A percentile compares a stretch with the other conserved stretches of the same genome.
Conservation (phyloP, 73 alveolate species). For the Paramecium primaurelia region DNA sequence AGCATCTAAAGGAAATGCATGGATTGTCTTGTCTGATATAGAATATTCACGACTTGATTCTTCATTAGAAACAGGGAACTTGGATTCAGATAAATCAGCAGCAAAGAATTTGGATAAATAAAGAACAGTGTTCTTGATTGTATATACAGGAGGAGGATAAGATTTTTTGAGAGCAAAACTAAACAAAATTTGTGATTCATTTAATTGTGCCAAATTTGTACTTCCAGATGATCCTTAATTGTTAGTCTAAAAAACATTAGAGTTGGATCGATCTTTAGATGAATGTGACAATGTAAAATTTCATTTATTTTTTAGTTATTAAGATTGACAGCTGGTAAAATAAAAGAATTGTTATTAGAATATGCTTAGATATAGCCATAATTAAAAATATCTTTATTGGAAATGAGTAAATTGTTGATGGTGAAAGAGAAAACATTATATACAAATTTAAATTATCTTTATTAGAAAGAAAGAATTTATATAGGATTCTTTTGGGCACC, state of each 20-base stretch:
- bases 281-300: constrained; percentile 51
- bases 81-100: background rate
- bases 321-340: constrained; percentile 64
- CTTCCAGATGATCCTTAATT: constrained; percentile 44
- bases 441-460: constrained; percentile 66
- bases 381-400: constrained; percentile 67
- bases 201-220: constrained; percentile 71
- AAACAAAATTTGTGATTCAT: constrained; percentile 84
- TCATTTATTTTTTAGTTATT: background rate
- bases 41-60: constrained; percentile 66
- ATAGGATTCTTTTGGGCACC: constrained; percentile 87
- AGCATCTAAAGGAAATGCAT: constrained; percentile 91
- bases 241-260: constrained; percentile 52
- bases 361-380: constrained; percentile 61
- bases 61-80: constrained; percentile 61
- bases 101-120: background rate
- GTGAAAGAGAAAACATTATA: constrained; percentile 76
- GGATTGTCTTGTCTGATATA: constrained; percentile 79
- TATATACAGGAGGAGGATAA: constrained; percentile 85
- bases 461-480: constrained; percentile 59
- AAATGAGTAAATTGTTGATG: constrained; percentile 69
- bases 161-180: constrained; percentile 73
- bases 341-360: constrained; percentile 61
- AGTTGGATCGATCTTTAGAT: constrained; percentile 61
- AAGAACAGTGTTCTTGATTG: constrained; percentile 80